Evolutionary conservation across 805 yeast species (phyloP), one percentile per base, ranked within the genome.

Genomic region (Wickerhamiella shivajii): DNA sequence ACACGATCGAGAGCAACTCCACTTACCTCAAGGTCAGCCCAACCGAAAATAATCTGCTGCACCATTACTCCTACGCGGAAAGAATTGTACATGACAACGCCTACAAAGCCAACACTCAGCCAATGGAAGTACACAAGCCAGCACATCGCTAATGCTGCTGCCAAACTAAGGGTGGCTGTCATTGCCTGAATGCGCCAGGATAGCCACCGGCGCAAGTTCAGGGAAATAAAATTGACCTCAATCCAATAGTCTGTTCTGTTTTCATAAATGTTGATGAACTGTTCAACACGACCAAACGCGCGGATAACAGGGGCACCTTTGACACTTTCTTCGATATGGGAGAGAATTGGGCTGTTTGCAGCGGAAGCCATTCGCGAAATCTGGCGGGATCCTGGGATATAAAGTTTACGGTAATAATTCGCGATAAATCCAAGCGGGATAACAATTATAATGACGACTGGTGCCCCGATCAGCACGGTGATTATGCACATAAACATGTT

Each of bases 21-120:
- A 53, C 78, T 80, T 4, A 93, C 79, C 55, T 85, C 97, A 29
- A 84, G 83, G 47, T 81, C 93, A 33, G 84, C 95, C 5, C 93
- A 73, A 83, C 79, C 77, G 61, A 92, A 67, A 23, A 85, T 92
- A 53, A 84, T 78, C 84, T 90, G 80, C 51, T 78, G 78, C 57
- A 84, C 67, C 4, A 87, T 66, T 52, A 80, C 84, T 0, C 95
- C 85, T 28, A 83, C 68, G 51, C 81, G 90, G 41, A 79, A 60
- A 1, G 94, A 77, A 55, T 84, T 84, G 29, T 87, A 77, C 41
- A 85, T 77, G 14, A 90, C 75, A 43, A 85, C 67, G 60, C 95
- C 97, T 45, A 81, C 81, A 56, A 79, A 62, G 54, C 95, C 95
- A 13, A 93, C 80, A 15, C 77, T 69, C 18, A 83, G 63, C 24